Conservation (phyloP, 2,329 filamentous ascomycete species). For the Microsporum ferrugineum region DNA sequence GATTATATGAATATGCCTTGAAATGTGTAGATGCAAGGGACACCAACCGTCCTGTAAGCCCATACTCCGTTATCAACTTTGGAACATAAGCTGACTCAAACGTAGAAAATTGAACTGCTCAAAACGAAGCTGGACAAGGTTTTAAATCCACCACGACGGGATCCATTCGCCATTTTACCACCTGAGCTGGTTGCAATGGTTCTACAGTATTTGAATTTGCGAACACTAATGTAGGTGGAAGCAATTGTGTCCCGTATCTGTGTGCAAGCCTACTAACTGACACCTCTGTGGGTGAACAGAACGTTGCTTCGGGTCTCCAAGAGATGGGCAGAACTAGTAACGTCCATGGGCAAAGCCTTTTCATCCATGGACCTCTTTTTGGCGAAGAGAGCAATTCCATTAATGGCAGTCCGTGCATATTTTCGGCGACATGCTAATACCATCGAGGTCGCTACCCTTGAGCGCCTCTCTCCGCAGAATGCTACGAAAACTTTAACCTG, state of each 20-base stretch:
- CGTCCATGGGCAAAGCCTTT: constrained; percentile 37
- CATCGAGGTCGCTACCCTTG: constrained; percentile 22
- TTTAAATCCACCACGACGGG: constrained; percentile 18
- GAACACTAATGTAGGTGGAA: constrained; percentile 30
- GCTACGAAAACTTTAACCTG: constrained; percentile 19
- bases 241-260: constrained; percentile 21
- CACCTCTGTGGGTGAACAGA: constrained; percentile 18
- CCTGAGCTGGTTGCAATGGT: constrained; percentile 44
- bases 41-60: constrained; percentile 21
- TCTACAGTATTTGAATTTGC: constrained; percentile 43
- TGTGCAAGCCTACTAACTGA: not conserved
- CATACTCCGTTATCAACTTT: not conserved
- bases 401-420: constrained; percentile 26
- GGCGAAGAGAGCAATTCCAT: constrained; percentile 34
- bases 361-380: constrained; percentile 42
- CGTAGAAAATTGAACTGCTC: constrained; percentile 34
- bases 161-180: constrained; percentile 45
- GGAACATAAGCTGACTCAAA: constrained; percentile 5
- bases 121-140: constrained; percentile 34
- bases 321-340: constrained; percentile 42
- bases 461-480: constrained; percentile 17
- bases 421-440: constrained; percentile 26
- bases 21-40: constrained; percentile 38
- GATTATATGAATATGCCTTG: constrained; percentile 49
- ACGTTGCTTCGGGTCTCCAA: constrained; percentile 44